Evolutionary conservation across 1,284 basidiomycete genomes (phyloP).

Genomic region (Ustilago tritici): DNA sequence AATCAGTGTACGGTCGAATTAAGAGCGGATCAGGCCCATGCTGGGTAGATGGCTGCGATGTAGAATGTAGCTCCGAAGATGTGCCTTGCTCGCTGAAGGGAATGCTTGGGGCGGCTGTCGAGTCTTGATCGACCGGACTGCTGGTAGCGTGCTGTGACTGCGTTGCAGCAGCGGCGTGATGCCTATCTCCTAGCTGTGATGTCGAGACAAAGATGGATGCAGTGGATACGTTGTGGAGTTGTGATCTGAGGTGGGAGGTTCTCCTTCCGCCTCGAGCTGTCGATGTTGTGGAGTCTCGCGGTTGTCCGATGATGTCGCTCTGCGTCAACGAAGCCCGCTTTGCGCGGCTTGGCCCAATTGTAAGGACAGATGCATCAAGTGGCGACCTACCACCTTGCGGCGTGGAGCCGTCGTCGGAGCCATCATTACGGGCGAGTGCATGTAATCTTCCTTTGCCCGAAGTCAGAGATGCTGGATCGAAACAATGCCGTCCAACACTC

Average conservation of each 20-base stretch:
- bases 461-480: conserved; percentile 12
- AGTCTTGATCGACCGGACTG: conserved; percentile 11
- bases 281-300: conserved; percentile 14
- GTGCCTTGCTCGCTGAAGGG: not conserved
- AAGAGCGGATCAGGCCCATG: conserved; percentile 16
- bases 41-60: not conserved
- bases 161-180: not conserved
- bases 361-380: conserved; percentile 38
- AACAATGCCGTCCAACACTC: not conserved
- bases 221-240: conserved; percentile 26
- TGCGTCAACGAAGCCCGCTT: conserved; percentile 32
- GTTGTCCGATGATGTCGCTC: conserved; percentile 30
- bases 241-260: conserved; percentile 23
- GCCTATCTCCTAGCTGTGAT: not conserved
- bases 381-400: conserved; percentile 51
- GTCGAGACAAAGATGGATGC: conserved; percentile 20
- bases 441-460: conserved; percentile 30
- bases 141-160: not conserved
- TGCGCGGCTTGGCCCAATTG: conserved; percentile 26
- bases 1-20: conserved; percentile 28
- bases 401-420: conserved; percentile 33
- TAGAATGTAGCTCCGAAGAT: not conserved
- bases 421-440: conserved; percentile 25
- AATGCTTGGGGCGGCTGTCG: conserved; percentile 2
- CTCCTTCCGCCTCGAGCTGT: conserved; percentile 4